Base-by-base conservation (phyloP, 305 asterid genomes). In the Fraxinus sp. region DNA sequence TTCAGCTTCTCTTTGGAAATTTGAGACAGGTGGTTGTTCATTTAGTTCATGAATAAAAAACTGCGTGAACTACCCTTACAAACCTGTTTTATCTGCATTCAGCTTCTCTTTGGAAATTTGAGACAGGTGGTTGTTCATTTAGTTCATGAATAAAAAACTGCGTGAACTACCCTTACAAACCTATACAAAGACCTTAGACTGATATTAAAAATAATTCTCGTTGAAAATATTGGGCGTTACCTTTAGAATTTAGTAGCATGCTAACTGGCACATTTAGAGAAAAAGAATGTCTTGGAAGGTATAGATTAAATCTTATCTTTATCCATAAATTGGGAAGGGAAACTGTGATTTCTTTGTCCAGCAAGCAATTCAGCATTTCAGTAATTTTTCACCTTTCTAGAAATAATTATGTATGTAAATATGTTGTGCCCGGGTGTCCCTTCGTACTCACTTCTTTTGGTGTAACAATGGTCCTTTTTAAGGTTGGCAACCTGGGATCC, bases 401-500 rank as follows among this genome's bases (percentile, higher is more conserved):
- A 30, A 28, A 64, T 81, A 79, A 55, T 77, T 80, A 22, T 73
- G 26, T 26, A 43, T 66, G 24, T 32, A 79, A n/a, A 72, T 79
- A 33, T 72, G 20, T 79, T 57, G 73, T 84, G 43, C 26, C 74
- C 72, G 80, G 79, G 28, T 80, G 76, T 18, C 77, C 26, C 84
- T 73, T 81, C 74, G 81, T 77, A 75, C 82, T 86, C 43, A 59
- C 75, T 36, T 75, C 26, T 77, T 79, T 73, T 68, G 66, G 35
- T 57, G 52, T 35, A 76, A 74, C 78, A 30, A 59, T 79, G 66
- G 74, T 85, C 46, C 77, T 71, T 85, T 87, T 64, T 16, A 89
- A 96, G 99, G 98, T 79, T 96, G 99, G 99, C 93, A 90, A 73
- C 98, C 97, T 81, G 98, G 98, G 77, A 84, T 96, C 75, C 97